Conservation (phyloP, 345 rosid species). For the Eucalyptus erythrocorys region DNA sequence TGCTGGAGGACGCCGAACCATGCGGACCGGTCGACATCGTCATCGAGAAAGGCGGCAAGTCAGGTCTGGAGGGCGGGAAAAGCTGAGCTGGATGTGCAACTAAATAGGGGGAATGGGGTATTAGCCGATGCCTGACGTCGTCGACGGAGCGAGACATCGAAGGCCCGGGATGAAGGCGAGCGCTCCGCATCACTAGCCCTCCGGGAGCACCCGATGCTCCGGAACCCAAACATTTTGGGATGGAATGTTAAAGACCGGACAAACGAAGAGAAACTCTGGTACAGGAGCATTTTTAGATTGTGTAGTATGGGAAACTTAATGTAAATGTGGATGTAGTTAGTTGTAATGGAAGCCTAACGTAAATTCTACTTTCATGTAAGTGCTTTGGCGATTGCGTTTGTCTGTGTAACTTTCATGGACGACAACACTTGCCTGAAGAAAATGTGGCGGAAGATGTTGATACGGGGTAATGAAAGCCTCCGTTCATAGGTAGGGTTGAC, state of each 20-base stretch:
- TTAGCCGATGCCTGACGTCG: background rate
- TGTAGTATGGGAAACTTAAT: background rate
- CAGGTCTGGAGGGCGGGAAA: background rate
- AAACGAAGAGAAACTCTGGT: background rate
- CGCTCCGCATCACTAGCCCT: background rate
- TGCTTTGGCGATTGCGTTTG: background rate
- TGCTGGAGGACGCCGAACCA: constrained; percentile 76
- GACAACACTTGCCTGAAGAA: background rate
- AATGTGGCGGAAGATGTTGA: background rate
- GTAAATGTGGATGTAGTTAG: background rate
- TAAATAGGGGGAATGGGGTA: background rate
- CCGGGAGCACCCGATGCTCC: background rate
- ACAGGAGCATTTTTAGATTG: background rate
- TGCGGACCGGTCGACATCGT: constrained; percentile 43
- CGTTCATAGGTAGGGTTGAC: too few species aligned
- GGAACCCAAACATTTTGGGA: background rate
- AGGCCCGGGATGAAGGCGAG: background rate
- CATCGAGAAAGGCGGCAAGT: background rate
- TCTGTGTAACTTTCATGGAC: background rate
- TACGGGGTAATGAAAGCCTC: background rate
- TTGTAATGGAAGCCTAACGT: background rate
- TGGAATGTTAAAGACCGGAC: background rate
- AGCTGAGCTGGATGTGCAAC: background rate
- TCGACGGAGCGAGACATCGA: background rate
- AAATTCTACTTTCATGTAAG: too few species aligned